These are phyloP conservation scores for Farysia itapuensis DNA, from an alignment of 1,284 basidiomycete genomes.

Conservation along the genomic window DNA sequence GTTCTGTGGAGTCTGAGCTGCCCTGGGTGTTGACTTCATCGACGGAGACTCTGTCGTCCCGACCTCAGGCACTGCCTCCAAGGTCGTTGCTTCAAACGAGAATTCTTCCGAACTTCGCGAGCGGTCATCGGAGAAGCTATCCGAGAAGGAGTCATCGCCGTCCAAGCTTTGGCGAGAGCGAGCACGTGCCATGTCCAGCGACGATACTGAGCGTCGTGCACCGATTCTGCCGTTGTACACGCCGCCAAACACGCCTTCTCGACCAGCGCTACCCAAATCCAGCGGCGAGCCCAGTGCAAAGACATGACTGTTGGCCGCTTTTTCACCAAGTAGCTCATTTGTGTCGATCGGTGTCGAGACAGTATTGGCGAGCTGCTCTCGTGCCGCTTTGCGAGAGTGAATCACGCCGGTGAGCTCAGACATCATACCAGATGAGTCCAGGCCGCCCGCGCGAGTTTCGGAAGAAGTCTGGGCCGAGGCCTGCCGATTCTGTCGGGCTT, in stretches of 20 bases:
- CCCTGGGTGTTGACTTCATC: slow-evolving; percentile 17
- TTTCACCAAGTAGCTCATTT: background rate
- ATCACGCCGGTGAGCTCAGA: slow-evolving; percentile 46
- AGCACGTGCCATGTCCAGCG: slow-evolving; percentile 25
- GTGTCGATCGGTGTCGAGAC: background rate
- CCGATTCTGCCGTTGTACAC: slow-evolving; percentile 1
- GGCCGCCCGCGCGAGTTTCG: slow-evolving; percentile 3
- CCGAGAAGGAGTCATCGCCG: background rate
- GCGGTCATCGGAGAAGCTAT: slow-evolving; percentile 9
- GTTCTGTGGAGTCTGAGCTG: slow-evolving; percentile 1
- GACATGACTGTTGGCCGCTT: background rate
- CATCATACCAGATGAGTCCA: slow-evolving; percentile 30
- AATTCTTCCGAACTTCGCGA: slow-evolving; percentile 20
- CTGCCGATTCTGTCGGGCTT: slow-evolving; percentile 16
- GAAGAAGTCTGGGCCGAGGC: slow-evolving; percentile 10
- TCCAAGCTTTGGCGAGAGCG: slow-evolving; percentile 17
- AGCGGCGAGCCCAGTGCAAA: slow-evolving; percentile 25
- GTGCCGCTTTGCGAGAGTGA: slow-evolving; percentile 13
- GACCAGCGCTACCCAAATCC: slow-evolving; percentile 17
- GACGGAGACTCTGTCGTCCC: slow-evolving; percentile 13
- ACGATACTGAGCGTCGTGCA: slow-evolving; percentile 16
- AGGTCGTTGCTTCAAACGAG: slow-evolving; percentile 25
- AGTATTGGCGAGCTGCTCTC: slow-evolving; percentile 11
- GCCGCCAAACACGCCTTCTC: slow-evolving; percentile 19
- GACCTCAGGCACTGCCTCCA: slow-evolving; percentile 23